Evolutionary conservation across 1,139 yeast genomes (phyloP).

Genomic region (Blastobotrys apis): DNA sequence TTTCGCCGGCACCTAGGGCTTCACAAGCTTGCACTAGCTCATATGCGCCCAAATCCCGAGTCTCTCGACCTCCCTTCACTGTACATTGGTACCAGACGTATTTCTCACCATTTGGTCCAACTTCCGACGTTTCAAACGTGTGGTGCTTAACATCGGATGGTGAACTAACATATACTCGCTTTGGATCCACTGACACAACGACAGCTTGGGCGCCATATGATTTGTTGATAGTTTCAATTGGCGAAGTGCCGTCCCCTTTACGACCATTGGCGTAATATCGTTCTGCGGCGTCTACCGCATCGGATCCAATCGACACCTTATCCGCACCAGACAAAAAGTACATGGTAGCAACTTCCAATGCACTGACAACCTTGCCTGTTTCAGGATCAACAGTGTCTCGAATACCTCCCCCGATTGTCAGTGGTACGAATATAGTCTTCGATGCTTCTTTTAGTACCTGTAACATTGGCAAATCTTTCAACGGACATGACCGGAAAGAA

Average conservation of each 20-base stretch:
- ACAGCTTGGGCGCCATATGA: constrained; percentile 97
- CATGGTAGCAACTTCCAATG: constrained; percentile 82
- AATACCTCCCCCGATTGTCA: constrained; percentile 97
- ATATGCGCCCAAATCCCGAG: constrained; percentile 84
- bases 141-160: constrained; percentile 60
- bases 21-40: constrained; percentile 88
- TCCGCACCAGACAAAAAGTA: constrained; percentile 97
- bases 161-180: constrained; percentile 63
- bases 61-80: constrained; percentile 90
- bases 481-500: constrained; percentile 88
- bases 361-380: constrained; percentile 64
- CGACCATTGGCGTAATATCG: constrained; percentile 57
- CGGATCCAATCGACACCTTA: constrained; percentile 95
- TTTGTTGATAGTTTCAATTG: constrained; percentile 85
- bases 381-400: constrained; percentile 83
- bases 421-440: constrained; percentile 87
- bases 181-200: constrained; percentile 94
- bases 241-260: constrained; percentile 64
- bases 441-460: constrained; percentile 81
- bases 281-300: constrained; percentile 90
- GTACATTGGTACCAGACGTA: constrained; percentile 95
- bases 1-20: constrained; percentile 94
- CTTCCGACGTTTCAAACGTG: constrained; percentile 49
- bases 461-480: constrained; percentile 90
- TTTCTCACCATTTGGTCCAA: constrained; percentile 81